phyloP scores from a whole-genome alignment of 257 asterid genomes.

The Rehmannia glutinosa region DNA sequence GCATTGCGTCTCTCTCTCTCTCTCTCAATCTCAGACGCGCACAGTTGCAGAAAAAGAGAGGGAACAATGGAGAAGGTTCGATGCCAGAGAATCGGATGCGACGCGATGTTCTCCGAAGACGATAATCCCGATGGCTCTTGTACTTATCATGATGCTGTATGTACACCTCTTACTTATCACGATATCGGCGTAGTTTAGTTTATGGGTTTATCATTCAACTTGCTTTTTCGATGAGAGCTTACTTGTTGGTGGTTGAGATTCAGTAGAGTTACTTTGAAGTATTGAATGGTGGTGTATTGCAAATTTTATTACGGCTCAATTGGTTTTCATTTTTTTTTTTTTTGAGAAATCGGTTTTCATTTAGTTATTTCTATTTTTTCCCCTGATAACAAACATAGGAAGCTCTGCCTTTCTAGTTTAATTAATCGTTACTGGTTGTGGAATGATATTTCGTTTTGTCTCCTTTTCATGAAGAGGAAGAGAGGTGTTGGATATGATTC shows the following conservation, averaged over 20 bases:
- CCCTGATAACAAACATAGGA: background rate
- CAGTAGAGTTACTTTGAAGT: background rate
- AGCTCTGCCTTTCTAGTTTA: constrained; percentile 5
- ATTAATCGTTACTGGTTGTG: background rate
- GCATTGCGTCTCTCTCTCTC: background rate
- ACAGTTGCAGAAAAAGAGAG: constrained; percentile 12
- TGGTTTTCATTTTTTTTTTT: too few species aligned
- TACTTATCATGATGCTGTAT: constrained; percentile 62
- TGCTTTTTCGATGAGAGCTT: background rate
- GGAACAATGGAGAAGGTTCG: constrained; percentile 64
- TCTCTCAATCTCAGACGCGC: background rate
- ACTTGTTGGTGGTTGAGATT: background rate
- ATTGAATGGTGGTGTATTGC: background rate
- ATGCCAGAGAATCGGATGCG: constrained; percentile 87
- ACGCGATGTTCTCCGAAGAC: constrained; percentile 62
- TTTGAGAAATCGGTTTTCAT: too few species aligned
- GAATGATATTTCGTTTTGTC: background rate
- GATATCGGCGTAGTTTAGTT: constrained; percentile 19
- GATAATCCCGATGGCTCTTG: constrained; percentile 69
- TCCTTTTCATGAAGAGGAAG: too few species aligned
- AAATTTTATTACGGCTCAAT: background rate
- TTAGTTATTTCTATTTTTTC: too few species aligned
- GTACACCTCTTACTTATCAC: constrained; percentile 33
- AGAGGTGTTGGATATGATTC: background rate
- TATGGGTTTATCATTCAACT: background rate